Percentiles rank a stretch among this genome's conserved stretches.
These are phyloP conservation scores for Paramecium primaurelia DNA, from an alignment of 73 alveolate genomes.

Conservation along the genomic window DNA sequence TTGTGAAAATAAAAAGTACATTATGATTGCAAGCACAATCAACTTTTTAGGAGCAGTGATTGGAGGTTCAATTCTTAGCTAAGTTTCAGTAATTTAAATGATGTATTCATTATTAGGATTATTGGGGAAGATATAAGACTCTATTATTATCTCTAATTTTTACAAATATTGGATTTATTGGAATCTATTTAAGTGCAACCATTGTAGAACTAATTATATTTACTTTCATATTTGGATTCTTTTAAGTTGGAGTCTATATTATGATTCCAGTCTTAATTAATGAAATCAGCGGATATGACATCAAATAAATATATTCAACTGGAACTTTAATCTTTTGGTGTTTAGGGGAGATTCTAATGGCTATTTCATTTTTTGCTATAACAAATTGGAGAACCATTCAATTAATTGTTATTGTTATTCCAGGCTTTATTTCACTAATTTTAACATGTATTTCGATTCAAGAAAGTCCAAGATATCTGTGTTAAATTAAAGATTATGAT, in stretches of 20 bases:
- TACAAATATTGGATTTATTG: neutral
- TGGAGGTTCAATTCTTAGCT: neutral
- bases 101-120: neutral
- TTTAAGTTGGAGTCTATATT: neutral
- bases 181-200: neutral
- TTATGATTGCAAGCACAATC: neutral
- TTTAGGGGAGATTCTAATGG: neutral
- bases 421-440: neutral
- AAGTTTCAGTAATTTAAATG: neutral
- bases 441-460: neutral
- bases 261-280: constrained; percentile 1
- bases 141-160: neutral
- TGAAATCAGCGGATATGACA: constrained; percentile 4
- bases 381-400: constrained; percentile 25
- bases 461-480: constrained; percentile 13
- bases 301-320: neutral
- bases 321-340: constrained; percentile 19
- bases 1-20: neutral
- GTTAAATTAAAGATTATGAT: neutral
- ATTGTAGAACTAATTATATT: neutral
- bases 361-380: neutral
- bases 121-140: neutral
- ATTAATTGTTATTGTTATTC: neutral
- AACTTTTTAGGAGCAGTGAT: neutral
- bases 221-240: constrained; percentile 1